Evolutionary conservation across 2,329 filamentous ascomycete species (phyloP).

Genomic region (Reticulascus tulasneorum): DNA sequence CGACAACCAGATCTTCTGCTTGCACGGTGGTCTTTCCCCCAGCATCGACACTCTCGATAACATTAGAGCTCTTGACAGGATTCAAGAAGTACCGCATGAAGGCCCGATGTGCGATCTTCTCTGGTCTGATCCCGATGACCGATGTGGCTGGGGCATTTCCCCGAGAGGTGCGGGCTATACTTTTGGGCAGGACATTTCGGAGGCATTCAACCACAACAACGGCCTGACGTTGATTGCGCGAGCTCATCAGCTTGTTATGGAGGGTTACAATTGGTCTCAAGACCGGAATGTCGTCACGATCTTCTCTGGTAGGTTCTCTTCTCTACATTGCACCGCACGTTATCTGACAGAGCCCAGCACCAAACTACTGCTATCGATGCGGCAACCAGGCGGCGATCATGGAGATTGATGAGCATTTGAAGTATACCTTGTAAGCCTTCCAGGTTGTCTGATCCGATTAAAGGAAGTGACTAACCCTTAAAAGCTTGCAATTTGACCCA

Average conservation of each 20-base stretch:
- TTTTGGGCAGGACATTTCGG: slow-evolving; percentile 94
- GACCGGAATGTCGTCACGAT: slow-evolving; percentile 98
- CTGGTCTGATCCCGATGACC: slow-evolving; percentile 97
- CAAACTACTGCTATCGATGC: slow-evolving; percentile 97
- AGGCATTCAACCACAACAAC: slow-evolving; percentile 99
- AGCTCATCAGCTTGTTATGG: slow-evolving; percentile 98
- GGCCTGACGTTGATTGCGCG: slow-evolving; percentile 91
- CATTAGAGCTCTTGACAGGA: slow-evolving; percentile 89
- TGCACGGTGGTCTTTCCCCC: slow-evolving; percentile 94
- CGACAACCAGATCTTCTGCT: slow-evolving; percentile 98
- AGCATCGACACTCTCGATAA: slow-evolving; percentile 94
- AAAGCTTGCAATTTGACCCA: slow-evolving; percentile 96
- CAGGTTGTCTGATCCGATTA: neutral
- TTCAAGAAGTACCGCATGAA: slow-evolving; percentile 97
- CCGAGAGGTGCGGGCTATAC: slow-evolving; percentile 93
- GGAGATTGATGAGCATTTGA: slow-evolving; percentile 99
- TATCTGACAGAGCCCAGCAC: slow-evolving; percentile 47
- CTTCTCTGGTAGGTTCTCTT: slow-evolving; percentile 70
- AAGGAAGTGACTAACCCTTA: slow-evolving; percentile 19
- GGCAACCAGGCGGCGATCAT: slow-evolving; percentile 99
- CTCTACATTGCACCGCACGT: neutral
- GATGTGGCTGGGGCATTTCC: slow-evolving; percentile 93
- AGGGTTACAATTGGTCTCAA: slow-evolving; percentile 99
- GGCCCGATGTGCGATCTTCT: slow-evolving; percentile 97
- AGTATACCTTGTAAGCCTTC: slow-evolving; percentile 89